Percentiles rank a stretch among this genome's conserved stretches.
phyloP scores from a whole-genome alignment of 768 basidiomycete species.

The Exsudoporus frostii region DNA sequence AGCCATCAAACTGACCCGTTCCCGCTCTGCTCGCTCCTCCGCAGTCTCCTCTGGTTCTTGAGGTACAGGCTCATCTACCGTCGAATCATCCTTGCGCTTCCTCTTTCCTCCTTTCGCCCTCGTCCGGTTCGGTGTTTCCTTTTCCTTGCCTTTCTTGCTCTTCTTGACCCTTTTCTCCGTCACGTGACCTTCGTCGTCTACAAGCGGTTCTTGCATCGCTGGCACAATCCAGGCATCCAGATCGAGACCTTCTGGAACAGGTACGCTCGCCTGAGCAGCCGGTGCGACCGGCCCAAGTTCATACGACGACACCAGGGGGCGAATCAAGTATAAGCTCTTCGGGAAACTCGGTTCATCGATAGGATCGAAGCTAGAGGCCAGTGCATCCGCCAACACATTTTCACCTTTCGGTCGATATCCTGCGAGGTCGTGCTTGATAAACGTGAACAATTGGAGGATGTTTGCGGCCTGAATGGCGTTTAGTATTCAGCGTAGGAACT shows the following conservation, averaged over 20 bases:
- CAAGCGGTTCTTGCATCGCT: constrained; percentile 38
- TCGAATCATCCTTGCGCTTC: constrained; percentile 35
- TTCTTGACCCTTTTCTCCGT: constrained; percentile 40
- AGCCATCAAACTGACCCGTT: constrained; percentile 46
- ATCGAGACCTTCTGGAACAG: constrained; percentile 80
- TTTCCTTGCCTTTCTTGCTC: constrained; percentile 46
- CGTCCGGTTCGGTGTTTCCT: constrained; percentile 31
- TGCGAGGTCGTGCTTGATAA: constrained; percentile 71
- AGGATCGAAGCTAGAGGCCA: constrained; percentile 38
- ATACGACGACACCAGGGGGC: constrained; percentile 71
- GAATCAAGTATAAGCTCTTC: constrained; percentile 83
- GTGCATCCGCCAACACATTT: constrained; percentile 35
- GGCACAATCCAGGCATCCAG: constrained; percentile 84
- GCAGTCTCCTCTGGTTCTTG: constrained; percentile 49
- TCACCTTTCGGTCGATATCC: constrained; percentile 45
- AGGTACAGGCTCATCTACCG: constrained; percentile 32
- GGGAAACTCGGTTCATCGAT: constrained; percentile 58
- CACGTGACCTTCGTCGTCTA: constrained; percentile 36
- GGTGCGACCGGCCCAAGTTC: constrained; percentile 83
- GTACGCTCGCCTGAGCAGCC: constrained; percentile 77
- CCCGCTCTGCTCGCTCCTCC: constrained; percentile 58
- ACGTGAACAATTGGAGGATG: constrained; percentile 66
- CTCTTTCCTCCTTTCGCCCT: constrained; percentile 42
- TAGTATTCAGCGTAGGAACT: neutral
- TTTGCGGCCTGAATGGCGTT: constrained; percentile 66